Base-by-base conservation (phyloP, 2,329 filamentous ascomycete species). In the Paramyrothecium roridum region DNA sequence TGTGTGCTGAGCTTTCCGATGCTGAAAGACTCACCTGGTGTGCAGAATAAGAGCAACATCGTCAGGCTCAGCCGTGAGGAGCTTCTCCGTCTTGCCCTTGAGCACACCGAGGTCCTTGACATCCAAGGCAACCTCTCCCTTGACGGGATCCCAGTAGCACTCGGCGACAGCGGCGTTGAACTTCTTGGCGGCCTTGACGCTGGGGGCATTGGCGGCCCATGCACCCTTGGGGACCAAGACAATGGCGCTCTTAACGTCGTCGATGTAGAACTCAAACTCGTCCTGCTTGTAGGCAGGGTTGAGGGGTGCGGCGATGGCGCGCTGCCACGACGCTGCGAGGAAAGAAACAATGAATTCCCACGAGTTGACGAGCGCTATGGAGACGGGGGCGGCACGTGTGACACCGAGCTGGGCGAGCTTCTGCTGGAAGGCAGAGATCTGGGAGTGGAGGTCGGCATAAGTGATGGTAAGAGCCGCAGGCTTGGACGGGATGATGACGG, bases 241-340 rank as follows among this genome's bases (percentile, higher is more conserved):
- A 56, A 96, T 77, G 34, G 87, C 87, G 6, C 91, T 93, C 68
- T 87, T 90, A 63, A 96, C 80, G 69, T 96, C 91, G 61, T 92
- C 88, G 66, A 96, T 93, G 73, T 95, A 96, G 74, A 96, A 96
- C 70, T 95, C 91, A 70, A 93, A 95, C 72, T 96, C 91, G 55
- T 87, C 87, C 73, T 95, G 90, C 76, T 93, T 96, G 78, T 96
- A 96, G 48, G 87, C 88, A 45, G 91, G 86, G 72, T 96, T 96
- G 61, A 96, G 77, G n/a, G 91, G 91, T 3, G 91, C 91, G 8
- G 91, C 91, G 63, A 95, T 88, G 30, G 80, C 89, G 65, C 91
- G 83, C 76, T 95, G 91, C 85, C 88, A 91, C n/a, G 90, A 85
- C 19, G 86, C 82, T n/a, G 90, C 91, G 48, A 96, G 82, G 74